These are phyloP conservation scores for Naganishia vaughanmartiniae DNA, from an alignment of 768 basidiomycete species.

Conservation along the genomic window DNA sequence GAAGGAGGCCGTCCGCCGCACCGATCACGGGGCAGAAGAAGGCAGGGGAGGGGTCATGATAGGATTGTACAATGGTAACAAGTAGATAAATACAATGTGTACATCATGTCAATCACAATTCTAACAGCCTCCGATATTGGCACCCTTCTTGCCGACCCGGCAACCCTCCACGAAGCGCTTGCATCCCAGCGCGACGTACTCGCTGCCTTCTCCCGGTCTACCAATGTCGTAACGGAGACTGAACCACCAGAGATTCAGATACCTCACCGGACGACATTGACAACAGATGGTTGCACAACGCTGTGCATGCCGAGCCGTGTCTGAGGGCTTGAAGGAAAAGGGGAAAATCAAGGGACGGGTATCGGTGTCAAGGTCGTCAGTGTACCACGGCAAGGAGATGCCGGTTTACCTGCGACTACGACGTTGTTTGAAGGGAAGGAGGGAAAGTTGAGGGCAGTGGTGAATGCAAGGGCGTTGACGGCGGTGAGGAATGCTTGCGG, in stretches of 20 bases:
- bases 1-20: too few relatives aligned
- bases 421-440: slow-evolving; percentile 69
- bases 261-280: slow-evolving; percentile 65
- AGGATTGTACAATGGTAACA: too few relatives aligned
- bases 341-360: slow-evolving; percentile 44
- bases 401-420: slow-evolving; percentile 74
- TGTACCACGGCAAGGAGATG: slow-evolving; percentile 59
- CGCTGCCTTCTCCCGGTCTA: slow-evolving; percentile 31
- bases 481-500: slow-evolving; percentile 80
- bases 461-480: slow-evolving; percentile 75
- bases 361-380: slow-evolving; percentile 74
- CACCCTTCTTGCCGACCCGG: neutral
- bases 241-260: slow-evolving; percentile 44
- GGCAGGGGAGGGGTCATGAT: too few relatives aligned
- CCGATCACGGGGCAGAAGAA: too few relatives aligned
- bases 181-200: slow-evolving; percentile 4
- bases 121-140: slow-evolving; percentile 12
- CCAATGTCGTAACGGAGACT: slow-evolving; percentile 30
- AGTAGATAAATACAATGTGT: too few relatives aligned
- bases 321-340: slow-evolving; percentile 10
- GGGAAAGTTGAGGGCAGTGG: slow-evolving; percentile 67
- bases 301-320: slow-evolving; percentile 83
- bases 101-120: slow-evolving; percentile 17
- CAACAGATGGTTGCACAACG: slow-evolving; percentile 60
- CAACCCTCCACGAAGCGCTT: neutral